Base-by-base conservation (phyloP, 2,329 filamentous ascomycete species). In the Monascus ruber region DNA sequence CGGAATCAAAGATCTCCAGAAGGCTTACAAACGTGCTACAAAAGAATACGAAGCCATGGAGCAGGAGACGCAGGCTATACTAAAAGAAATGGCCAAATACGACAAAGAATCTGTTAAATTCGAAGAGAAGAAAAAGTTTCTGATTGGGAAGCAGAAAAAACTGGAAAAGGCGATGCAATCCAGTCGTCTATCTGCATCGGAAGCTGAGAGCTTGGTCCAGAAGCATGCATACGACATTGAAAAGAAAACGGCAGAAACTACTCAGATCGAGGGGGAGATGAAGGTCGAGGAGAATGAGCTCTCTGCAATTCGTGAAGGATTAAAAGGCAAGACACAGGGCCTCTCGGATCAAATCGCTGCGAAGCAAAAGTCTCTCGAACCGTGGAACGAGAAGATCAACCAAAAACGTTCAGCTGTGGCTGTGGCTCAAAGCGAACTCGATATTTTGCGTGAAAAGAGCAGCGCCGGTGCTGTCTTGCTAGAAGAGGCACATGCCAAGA, bases 91-190 rank as follows among this genome's bases (percentile, higher is more conserved):
- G 65, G 80, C 86, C 34, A 89, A 88, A 56, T 87, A 93, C 45
- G 93, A 98, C 56, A 94, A 96, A 58, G 91, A 96, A 56, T 81
- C 81, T 24, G 91, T 98, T 63, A 98, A 98, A 57, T 88, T 94
- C 49, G 89, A 96, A 48, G 93, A 98, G 63, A 96, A 96, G 71
- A 82, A 83, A 60, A 98, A 98, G 59, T 96, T 96, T 62, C 66
- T 98, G 48, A 71, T 76, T 2, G 82, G 81, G 54, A 98, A 98
- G 68, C 81, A 85, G 52, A 94, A 91, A 69, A 98, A 98, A 66
- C 74, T 94, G 9, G 86, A 96, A 49, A 96, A 94, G 67, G 76
- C 82, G 0, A 84, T 91, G 44, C 72, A 79, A 39, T 82, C 80
- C 34, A 85, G 85, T 43, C 84, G 85, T 46, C 79, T 81, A 42